Evolutionary conservation across 352 stramenopile genomes (phyloP).

Genomic region (Globisporangium viniferum): DNA sequence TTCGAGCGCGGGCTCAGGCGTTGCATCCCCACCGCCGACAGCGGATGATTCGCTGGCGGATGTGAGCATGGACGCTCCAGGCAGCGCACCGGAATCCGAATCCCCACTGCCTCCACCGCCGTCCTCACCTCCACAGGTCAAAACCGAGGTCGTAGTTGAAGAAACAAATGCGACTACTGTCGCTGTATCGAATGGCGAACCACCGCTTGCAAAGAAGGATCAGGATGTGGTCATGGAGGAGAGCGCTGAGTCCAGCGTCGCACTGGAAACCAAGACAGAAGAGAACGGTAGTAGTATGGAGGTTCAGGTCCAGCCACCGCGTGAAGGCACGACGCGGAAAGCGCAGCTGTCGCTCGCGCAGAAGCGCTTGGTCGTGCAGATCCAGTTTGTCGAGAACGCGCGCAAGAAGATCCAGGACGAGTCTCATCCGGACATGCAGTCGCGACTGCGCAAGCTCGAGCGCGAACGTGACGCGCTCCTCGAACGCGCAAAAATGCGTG

Average conservation of each 20-base stretch:
- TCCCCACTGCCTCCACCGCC: neutral
- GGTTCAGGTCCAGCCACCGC: neutral
- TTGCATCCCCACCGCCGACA: neutral
- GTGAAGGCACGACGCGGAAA: conserved; percentile 24
- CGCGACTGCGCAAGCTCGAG: conserved; percentile 38
- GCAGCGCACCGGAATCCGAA: conserved; percentile 1
- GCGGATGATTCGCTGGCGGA: neutral
- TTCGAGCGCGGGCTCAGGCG: neutral
- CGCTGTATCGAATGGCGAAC: neutral
- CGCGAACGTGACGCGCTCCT: conserved; percentile 50
- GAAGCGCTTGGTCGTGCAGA: conserved; percentile 56
- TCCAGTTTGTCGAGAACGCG: conserved; percentile 68
- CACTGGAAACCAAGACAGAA: neutral
- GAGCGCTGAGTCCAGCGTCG: neutral
- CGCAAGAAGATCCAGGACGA: conserved; percentile 58
- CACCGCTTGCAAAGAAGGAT: neutral
- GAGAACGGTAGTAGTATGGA: conserved; percentile 19
- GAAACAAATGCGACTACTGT: neutral
- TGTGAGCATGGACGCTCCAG: conserved; percentile 9
- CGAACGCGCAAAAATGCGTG: conserved; percentile 34
- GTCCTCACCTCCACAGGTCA: neutral
- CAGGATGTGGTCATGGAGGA: conserved; percentile 8
- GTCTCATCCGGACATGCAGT: conserved; percentile 62
- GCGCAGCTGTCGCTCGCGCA: conserved; percentile 30
- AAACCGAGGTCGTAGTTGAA: conserved; percentile 4